A percentile compares a stretch with the other conserved stretches of the same genome.
Evolutionary conservation across 2,329 filamentous ascomycete genomes (phyloP).

Genomic region (Calonectria multiphialidica): DNA sequence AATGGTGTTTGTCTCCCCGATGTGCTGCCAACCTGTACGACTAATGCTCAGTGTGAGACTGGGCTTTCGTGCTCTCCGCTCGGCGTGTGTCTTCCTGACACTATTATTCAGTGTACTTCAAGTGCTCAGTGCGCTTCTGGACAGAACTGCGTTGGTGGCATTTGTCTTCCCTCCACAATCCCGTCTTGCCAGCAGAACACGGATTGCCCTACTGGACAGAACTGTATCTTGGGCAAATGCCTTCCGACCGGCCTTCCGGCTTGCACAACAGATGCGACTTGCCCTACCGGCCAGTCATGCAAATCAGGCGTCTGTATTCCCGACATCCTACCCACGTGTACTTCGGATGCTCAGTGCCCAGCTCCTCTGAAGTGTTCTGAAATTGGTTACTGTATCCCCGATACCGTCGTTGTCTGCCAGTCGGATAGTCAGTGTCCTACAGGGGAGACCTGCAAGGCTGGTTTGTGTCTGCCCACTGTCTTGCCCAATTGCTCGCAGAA

Average conservation of each 20-base stretch:
- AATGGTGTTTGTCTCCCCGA: slow-evolving; percentile 13
- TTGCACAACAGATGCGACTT: background rate
- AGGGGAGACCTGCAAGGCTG: background rate
- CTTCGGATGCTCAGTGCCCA: background rate
- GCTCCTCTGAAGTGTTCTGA: background rate
- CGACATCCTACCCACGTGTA: background rate
- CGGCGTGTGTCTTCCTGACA: slow-evolving; percentile 1
- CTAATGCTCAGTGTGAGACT: background rate
- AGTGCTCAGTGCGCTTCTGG: background rate
- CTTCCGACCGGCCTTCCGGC: background rate
- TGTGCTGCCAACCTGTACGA: background rate
- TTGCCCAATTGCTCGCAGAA: background rate
- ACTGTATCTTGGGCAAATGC: background rate
- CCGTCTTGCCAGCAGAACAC: background rate
- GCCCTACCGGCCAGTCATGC: background rate
- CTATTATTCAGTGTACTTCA: background rate
- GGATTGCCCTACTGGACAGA: background rate
- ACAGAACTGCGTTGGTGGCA: background rate
- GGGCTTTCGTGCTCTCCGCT: background rate
- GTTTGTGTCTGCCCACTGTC: background rate
- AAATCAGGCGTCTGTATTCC: slow-evolving; percentile 11
- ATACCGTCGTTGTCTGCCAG: background rate
- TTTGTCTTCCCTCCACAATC: slow-evolving; percentile 1
- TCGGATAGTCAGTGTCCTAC: background rate
- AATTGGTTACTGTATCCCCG: background rate